phyloP scores from a whole-genome alignment of 2,329 filamentous ascomycete genomes.

The Leptographium lundbergii region DNA sequence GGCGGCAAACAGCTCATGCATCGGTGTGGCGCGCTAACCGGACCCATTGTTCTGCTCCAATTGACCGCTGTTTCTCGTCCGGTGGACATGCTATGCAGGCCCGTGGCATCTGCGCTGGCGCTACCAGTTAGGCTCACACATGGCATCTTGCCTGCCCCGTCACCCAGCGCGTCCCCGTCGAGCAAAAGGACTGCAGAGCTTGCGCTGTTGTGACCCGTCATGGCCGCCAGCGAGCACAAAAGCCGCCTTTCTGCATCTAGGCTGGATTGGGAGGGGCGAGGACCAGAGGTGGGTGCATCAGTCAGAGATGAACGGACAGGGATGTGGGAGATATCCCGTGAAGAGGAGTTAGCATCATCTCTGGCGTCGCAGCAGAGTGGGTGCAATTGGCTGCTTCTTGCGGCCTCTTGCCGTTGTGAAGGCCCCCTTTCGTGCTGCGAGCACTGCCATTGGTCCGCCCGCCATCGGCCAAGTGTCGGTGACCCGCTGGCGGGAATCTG shows the following conservation, averaged over 20 bases:
- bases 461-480: background rate
- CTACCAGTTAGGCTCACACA: too few species aligned
- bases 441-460: background rate
- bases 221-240: too few species aligned
- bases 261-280: too few species aligned
- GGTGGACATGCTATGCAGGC: too few species aligned
- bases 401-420: background rate
- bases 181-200: too few species aligned
- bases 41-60: background rate
- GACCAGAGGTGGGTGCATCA: too few species aligned
- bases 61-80: background rate
- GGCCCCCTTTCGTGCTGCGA: background rate
- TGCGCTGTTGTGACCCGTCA: too few species aligned
- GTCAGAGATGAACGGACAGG: background rate
- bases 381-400: background rate
- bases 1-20: background rate
- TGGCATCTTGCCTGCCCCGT: too few species aligned
- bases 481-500: background rate
- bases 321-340: too few species aligned
- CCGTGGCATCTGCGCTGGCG: too few species aligned
- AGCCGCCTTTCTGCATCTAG: too few species aligned
- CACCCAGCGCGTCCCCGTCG: too few species aligned
- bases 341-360: background rate
- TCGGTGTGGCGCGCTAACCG: background rate
- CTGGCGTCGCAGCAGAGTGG: background rate